Conservation (phyloP, 352 stramenopile species). For the Phytophthora capsici region DNA sequence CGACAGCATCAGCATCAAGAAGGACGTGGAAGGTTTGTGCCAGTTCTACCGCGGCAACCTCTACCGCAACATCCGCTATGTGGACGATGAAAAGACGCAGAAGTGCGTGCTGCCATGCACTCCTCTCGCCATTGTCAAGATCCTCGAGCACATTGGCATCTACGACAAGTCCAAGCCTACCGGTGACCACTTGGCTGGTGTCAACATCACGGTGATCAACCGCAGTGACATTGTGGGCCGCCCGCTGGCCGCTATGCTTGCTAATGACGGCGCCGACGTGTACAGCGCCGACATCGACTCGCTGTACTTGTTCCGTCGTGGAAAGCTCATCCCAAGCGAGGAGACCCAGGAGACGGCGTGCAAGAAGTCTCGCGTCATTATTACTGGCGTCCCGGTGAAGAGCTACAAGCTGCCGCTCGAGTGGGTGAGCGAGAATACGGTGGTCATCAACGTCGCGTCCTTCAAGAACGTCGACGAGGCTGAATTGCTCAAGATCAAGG, state of each 20-base stretch:
- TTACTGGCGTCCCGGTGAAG: slow-evolving; percentile 94
- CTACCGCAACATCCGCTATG: slow-evolving; percentile 97
- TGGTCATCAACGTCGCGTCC: slow-evolving; percentile 96
- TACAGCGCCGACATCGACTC: slow-evolving; percentile 97
- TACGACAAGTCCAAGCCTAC: slow-evolving; percentile 77
- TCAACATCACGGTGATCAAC: slow-evolving; percentile 97
- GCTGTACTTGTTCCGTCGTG: slow-evolving; percentile 94
- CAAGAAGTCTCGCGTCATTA: slow-evolving; percentile 92
- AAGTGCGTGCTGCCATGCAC: slow-evolving; percentile 98
- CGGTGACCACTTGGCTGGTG: slow-evolving; percentile 77
- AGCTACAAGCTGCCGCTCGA: slow-evolving; percentile 93
- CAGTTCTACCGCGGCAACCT: slow-evolving; percentile 97
- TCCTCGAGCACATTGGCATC: slow-evolving; percentile 92
- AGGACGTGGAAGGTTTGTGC: slow-evolving; percentile 97
- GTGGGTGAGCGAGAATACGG: slow-evolving; percentile 92
- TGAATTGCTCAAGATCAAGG: slow-evolving; percentile 88
- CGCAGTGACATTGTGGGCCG: slow-evolving; percentile 97
- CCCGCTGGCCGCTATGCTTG: slow-evolving; percentile 95
- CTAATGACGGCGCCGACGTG: slow-evolving; percentile 95
- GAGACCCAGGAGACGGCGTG: slow-evolving; percentile 90
- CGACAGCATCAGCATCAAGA: slow-evolving; percentile 96
- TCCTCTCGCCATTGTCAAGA: slow-evolving; percentile 95
- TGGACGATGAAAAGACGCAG: slow-evolving; percentile 90
- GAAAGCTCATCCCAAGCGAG: slow-evolving; percentile 87
- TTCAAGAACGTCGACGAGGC: slow-evolving; percentile 97